Evolutionary conservation across 192 early-diverging fungal genomes (phyloP).

Genomic region (Gonapodya prolifera): DNA sequence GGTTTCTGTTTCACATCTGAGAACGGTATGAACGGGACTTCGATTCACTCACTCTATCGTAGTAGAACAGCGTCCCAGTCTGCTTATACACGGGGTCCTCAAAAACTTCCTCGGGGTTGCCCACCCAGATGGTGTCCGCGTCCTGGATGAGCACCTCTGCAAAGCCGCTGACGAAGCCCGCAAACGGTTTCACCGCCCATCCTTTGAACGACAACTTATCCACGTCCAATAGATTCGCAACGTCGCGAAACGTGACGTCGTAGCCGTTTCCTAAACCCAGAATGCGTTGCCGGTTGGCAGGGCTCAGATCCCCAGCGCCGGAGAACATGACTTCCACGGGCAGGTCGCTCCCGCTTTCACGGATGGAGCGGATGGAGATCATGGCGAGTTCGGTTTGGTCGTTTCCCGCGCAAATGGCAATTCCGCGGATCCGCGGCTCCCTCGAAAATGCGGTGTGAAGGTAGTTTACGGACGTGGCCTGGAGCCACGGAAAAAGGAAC

Average conservation of each 20-base stretch:
- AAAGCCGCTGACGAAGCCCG: constrained; percentile 46
- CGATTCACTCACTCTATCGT: constrained; percentile 28
- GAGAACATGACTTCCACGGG: background rate
- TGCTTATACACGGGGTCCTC: constrained; percentile 24
- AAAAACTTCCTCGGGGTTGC: constrained; percentile 40
- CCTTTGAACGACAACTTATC: constrained; percentile 24
- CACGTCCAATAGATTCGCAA: constrained; percentile 23
- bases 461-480: background rate
- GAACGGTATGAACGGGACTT: too few species aligned
- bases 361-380: background rate
- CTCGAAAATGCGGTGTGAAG: background rate
- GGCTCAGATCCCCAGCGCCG: background rate
- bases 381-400: background rate
- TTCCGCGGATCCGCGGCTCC: background rate
- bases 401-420: background rate
- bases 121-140: constrained; percentile 53
- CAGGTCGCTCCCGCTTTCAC: background rate
- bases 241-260: constrained; percentile 5
- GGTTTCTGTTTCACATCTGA: background rate
- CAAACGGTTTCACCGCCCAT: constrained; percentile 58
- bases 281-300: background rate
- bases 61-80: constrained; percentile 45
- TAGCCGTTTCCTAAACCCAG: background rate
- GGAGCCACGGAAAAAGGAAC: background rate
- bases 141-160: constrained; percentile 51